phyloP scores from a whole-genome alignment of 805 yeast species.

The Wickerhamomyces queroliae region DNA sequence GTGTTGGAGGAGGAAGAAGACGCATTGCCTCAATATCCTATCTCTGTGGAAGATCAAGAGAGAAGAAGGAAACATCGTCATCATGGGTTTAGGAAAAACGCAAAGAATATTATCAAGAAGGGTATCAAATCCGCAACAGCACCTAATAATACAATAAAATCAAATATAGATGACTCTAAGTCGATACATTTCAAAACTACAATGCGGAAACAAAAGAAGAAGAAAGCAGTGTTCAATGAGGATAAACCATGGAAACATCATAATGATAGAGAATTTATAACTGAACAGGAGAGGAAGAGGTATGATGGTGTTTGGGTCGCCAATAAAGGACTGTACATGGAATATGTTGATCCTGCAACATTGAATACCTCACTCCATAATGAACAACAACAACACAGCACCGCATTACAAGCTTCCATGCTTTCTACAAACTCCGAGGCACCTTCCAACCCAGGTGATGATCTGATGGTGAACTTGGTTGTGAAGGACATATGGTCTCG shows the following conservation, averaged over 20 bases:
- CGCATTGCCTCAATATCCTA: slow-evolving; percentile 18
- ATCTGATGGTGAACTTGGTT: slow-evolving; percentile 36
- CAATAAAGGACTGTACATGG: slow-evolving; percentile 63
- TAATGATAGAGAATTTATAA: slow-evolving; percentile 43
- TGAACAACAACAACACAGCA: slow-evolving; percentile 17
- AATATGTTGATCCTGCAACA: slow-evolving; percentile 16
- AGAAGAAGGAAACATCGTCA: slow-evolving; percentile 3
- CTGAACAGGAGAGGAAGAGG: slow-evolving; percentile 70
- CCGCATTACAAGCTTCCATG: slow-evolving; percentile 22
- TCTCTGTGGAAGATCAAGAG: slow-evolving; percentile 3
- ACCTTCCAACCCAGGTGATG: slow-evolving; percentile 10
- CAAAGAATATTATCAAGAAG: slow-evolving; percentile 19
- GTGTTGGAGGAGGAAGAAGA: slow-evolving; percentile 10
- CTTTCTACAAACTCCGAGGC: slow-evolving; percentile 23
- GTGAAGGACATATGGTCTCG: slow-evolving; percentile 80
- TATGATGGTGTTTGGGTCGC: slow-evolving; percentile 95
- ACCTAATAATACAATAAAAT: background rate
- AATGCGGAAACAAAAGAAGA: slow-evolving; percentile 20
- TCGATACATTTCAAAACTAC: slow-evolving; percentile 22
- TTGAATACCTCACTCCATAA: slow-evolving; percentile 8
- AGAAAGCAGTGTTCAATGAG: slow-evolving; percentile 54
- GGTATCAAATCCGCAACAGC: slow-evolving; percentile 12
- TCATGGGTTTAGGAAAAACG: slow-evolving; percentile 16
- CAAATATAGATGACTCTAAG: slow-evolving; percentile 2
- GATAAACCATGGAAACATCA: slow-evolving; percentile 95